phyloP scores from a whole-genome alignment of 1,284 basidiomycete genomes.

The Austroboletus novae-zelandiae region DNA sequence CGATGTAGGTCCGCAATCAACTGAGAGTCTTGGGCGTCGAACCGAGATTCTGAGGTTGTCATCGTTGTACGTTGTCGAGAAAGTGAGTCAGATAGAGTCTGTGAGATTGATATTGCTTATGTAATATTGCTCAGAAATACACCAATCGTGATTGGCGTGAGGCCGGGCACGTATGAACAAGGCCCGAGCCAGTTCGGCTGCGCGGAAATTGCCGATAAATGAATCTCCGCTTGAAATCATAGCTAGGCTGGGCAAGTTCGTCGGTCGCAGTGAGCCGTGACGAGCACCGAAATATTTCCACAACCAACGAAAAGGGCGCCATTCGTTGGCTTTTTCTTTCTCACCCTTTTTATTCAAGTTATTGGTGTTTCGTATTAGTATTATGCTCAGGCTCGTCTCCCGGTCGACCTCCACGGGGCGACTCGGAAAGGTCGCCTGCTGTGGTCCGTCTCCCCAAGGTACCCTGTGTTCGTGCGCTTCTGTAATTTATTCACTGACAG shows the following conservation, averaged over 20 bases:
- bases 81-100: no score
- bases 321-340: conserved; percentile 17
- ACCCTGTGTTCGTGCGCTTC: conserved; percentile 11
- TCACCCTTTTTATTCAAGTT: conserved; percentile 4
- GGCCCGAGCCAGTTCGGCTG: background rate
- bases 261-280: conserved; percentile 25
- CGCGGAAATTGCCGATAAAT: conserved; percentile 17
- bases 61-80: no score
- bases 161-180: no score
- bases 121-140: background rate
- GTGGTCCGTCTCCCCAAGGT: conserved; percentile 45
- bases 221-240: conserved; percentile 25
- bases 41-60: no score
- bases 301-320: conserved; percentile 16
- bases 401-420: conserved; percentile 62
- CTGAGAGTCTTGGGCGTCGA: conserved; percentile 43
- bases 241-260: conserved; percentile 10
- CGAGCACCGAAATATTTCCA: conserved; percentile 24
- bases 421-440: conserved; percentile 59
- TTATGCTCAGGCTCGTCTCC: conserved; percentile 62
- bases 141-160: background rate
- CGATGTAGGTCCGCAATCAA: conserved; percentile 52
- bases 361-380: conserved; percentile 32
- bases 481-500: conserved; percentile 2
- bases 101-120: no score